These are phyloP conservation scores for Talaromyces adpressus DNA, from an alignment of 495 filamentous ascomycete genomes.

Conservation along the genomic window DNA sequence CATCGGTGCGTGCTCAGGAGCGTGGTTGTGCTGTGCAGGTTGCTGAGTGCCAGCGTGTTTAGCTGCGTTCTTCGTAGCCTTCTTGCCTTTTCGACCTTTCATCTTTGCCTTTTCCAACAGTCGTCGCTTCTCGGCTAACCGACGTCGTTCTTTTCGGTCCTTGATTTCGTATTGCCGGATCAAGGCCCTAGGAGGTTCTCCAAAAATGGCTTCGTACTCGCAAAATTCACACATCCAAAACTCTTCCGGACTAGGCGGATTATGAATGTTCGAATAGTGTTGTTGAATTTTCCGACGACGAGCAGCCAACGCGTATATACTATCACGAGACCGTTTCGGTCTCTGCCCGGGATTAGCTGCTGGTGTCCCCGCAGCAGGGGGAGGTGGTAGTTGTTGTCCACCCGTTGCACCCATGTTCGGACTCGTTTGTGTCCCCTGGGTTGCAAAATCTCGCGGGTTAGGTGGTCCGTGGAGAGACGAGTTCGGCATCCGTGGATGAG, in stretches of 20 bases:
- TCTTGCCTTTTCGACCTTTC: constrained; percentile 80
- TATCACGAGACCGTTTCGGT: constrained; percentile 49
- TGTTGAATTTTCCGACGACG: constrained; percentile 63
- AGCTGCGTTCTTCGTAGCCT: constrained; percentile 57
- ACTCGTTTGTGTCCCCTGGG: constrained; percentile 58
- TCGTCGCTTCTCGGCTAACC: constrained; percentile 72
- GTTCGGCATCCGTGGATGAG: constrained; percentile 26
- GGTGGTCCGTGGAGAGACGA: constrained; percentile 21
- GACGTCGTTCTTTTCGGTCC: constrained; percentile 75
- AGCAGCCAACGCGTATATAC: constrained; percentile 55
- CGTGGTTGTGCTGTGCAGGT: constrained; percentile 34
- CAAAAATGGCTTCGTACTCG: constrained; percentile 83
- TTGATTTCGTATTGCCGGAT: constrained; percentile 93
- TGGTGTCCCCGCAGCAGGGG: constrained; percentile 27
- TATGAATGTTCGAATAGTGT: constrained; percentile 66
- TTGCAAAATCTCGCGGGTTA: constrained; percentile 37
- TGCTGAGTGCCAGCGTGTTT: constrained; percentile 43
- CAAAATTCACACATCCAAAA: constrained; percentile 95
- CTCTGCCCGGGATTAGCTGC: constrained; percentile 38
- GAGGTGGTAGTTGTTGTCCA: constrained; percentile 27
- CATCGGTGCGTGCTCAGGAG: constrained; percentile 21
- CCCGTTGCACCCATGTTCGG: constrained; percentile 38
- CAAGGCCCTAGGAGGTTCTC: constrained; percentile 70
- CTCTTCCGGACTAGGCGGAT: constrained; percentile 66
- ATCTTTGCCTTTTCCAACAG: constrained; percentile 92